Evolutionary conservation across 371 early-diverging fungal species (phyloP), one percentile per base, ranked within the genome.

Genomic region (Rhizopus sp.): DNA sequence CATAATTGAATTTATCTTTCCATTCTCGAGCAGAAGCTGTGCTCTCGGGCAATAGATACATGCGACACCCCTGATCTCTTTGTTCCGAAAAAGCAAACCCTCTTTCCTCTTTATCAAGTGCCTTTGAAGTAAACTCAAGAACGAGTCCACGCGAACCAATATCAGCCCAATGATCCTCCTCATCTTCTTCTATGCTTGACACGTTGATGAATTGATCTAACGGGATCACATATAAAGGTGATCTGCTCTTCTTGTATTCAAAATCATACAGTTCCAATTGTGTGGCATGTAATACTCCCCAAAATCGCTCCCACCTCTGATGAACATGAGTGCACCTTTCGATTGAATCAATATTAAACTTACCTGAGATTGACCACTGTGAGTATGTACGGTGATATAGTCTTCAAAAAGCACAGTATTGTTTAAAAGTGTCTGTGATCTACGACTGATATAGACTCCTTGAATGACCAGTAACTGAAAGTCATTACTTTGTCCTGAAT

Each of bases 241-340:
- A 57, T 13, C 66, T 59, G 16, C 55, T 59, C 59, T 65, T 62
- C 56, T 58, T 66, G 45, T 70, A 70, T 52, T 68, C 65, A 45
- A 71, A 71, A 31, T 71, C 72, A 48, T 68, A 68, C 6, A 71
- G 29, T n/a, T 62, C 62, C 41, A 71, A 60, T 38, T 71, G 62
- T 48, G 57, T 63, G 10, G 62, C 68, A 35, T 65, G 62, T n/a
- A 71, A 49, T 15, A 68, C 58, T n/a, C 68, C 72, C 72, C 72
- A 71, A 37, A 67, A 71, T 12, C 72, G 42, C 33, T 64, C 68
- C 63, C 64, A 64, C 58, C 65, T 44, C 72, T 71, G 41, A 33
- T n/a, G 15, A 32, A n/a, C 34, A 32, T 42, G 37, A 38, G 42
- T 33, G 15, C 6, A 17, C 1, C 23, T 37, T 9, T 32, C 42